Conservation (phyloP, 345 rosid species). For the Euphorbia lathyris region DNA sequence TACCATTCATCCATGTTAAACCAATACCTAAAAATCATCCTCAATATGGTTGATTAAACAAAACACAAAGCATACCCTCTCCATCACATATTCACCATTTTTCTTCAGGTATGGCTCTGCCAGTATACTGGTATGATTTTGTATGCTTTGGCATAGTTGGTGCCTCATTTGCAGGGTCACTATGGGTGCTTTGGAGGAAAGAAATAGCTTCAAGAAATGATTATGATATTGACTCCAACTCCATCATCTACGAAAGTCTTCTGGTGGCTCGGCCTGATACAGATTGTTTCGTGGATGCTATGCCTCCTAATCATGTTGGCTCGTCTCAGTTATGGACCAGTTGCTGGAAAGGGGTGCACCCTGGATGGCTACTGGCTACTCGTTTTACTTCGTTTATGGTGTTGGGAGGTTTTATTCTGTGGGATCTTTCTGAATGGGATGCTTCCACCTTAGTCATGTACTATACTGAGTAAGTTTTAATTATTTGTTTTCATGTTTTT, state of each 20-base stretch:
- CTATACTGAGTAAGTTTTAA: slow-evolving; percentile 68
- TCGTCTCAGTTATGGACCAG: slow-evolving; percentile 62
- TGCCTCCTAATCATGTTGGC: slow-evolving; percentile 40
- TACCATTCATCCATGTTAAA: slow-evolving; percentile 7
- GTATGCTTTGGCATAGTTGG: slow-evolving; percentile 71
- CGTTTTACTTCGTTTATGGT: slow-evolving; percentile 57
- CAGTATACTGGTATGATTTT: slow-evolving; percentile 69
- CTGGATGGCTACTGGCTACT: slow-evolving; percentile 71
- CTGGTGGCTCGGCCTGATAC: slow-evolving; percentile 33
- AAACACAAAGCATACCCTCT: neutral
- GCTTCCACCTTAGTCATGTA: slow-evolving; percentile 50
- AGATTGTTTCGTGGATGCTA: slow-evolving; percentile 24
- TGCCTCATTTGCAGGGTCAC: slow-evolving; percentile 46
- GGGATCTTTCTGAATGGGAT: slow-evolving; percentile 60
- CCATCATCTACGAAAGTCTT: slow-evolving; percentile 42
- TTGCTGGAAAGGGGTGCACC: slow-evolving; percentile 81
- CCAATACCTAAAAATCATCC: neutral
- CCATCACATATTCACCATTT: too few species aligned
- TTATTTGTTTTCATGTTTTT: neutral
- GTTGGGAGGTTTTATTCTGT: slow-evolving; percentile 53
- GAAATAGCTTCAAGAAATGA: slow-evolving; percentile 35
- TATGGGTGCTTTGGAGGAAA: slow-evolving; percentile 55
- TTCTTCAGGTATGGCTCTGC: slow-evolving; percentile 42
- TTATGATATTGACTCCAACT: slow-evolving; percentile 13
- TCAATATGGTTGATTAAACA: neutral